These are phyloP conservation scores for Extremus antarcticus DNA, from an alignment of 495 filamentous ascomycete genomes.

Conservation along the genomic window DNA sequence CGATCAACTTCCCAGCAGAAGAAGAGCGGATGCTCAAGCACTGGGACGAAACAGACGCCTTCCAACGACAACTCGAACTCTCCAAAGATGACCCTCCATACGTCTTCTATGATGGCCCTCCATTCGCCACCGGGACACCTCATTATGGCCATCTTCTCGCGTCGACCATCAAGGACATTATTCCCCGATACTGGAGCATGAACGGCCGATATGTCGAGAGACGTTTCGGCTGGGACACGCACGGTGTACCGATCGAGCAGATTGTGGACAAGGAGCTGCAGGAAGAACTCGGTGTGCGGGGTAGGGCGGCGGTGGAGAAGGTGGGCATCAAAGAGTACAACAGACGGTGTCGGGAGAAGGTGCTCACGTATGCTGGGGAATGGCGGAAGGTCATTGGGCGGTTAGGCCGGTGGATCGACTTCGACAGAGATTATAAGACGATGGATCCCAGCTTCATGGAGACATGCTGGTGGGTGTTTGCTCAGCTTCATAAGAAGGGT, in stretches of 20 bases:
- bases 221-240: constrained; percentile 78
- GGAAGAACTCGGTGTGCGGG: constrained; percentile 71
- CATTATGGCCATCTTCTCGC: constrained; percentile 95
- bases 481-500: constrained; percentile 79
- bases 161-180: constrained; percentile 96
- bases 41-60: constrained; percentile 88
- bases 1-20: constrained; percentile 83
- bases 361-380: constrained; percentile 83
- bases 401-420: constrained; percentile 94
- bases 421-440: constrained; percentile 96
- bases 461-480: constrained; percentile 94
- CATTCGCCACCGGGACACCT: constrained; percentile 64
- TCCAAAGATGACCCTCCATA: constrained; percentile 63
- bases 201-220: constrained; percentile 80
- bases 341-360: constrained; percentile 81
- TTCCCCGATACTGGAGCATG: constrained; percentile 96
- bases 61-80: constrained; percentile 64
- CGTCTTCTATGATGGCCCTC: constrained; percentile 64
- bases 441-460: constrained; percentile 97
- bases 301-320: constrained; percentile 75
- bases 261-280: constrained; percentile 94
- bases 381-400: constrained; percentile 86
- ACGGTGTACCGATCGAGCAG: constrained; percentile 91
- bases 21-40: constrained; percentile 69
- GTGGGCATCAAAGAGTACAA: constrained; percentile 89